These are phyloP conservation scores for Dinochytrium kinnereticum DNA, from an alignment of 371 early-diverging fungal species.

Conservation along the genomic window DNA sequence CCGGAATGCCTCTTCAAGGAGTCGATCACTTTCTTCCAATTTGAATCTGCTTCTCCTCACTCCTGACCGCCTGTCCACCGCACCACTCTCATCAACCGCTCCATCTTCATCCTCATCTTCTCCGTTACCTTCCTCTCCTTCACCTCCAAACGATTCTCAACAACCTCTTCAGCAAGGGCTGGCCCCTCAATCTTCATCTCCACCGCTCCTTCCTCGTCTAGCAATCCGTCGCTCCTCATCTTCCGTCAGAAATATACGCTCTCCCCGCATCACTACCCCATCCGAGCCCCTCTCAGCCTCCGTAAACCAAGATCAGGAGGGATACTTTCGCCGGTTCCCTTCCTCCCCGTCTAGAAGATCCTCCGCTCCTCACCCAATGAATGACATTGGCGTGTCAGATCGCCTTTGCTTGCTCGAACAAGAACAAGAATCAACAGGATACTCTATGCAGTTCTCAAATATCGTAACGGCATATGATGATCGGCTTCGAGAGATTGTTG, in stretches of 20 bases:
- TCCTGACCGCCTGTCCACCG: not conserved
- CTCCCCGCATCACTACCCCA: not conserved
- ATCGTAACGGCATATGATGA: constrained; percentile 36
- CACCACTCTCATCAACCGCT: not conserved
- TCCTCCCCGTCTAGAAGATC: not conserved
- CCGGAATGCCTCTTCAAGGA: not conserved
- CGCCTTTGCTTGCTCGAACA: not conserved
- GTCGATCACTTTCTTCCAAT: not conserved
- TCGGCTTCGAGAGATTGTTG: constrained; percentile 34
- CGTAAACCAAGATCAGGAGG: not conserved
- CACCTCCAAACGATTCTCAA: not conserved
- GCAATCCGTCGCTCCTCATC: constrained; percentile 8
- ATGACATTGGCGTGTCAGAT: not conserved
- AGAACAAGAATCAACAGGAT: not conserved
- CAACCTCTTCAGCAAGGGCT: not conserved
- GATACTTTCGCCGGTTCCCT: not conserved
- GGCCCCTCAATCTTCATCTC: not conserved
- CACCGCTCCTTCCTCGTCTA: not conserved
- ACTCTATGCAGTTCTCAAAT: constrained; percentile 18
- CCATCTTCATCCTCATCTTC: not conserved
- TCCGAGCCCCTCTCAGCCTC: not conserved
- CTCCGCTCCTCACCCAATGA: not conserved
- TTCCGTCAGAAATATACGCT: not conserved
- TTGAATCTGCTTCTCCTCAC: not conserved
- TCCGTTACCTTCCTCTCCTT: constrained; percentile 8